These are phyloP conservation scores for Solidago caesia DNA, from an alignment of 129 eudicot species.

Conservation along the genomic window DNA sequence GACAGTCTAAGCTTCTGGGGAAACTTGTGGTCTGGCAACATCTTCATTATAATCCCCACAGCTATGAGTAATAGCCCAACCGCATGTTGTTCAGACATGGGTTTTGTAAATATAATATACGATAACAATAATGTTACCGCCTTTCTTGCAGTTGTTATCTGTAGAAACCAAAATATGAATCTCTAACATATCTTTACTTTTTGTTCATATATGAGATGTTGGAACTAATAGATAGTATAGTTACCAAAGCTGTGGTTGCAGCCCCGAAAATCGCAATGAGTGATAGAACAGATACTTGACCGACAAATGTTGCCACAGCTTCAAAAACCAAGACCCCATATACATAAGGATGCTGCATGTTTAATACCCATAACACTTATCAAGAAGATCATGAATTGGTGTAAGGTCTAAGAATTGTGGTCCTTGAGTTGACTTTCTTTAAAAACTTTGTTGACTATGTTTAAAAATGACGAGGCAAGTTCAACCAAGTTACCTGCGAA, in stretches of 20 bases:
- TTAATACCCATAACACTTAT: not conserved
- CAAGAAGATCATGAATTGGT: conserved; percentile 15
- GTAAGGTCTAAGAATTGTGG: not conserved
- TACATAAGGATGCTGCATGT: conserved; percentile 77
- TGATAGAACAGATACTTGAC: conserved; percentile 89
- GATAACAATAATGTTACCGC: conserved; percentile 73
- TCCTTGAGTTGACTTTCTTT: conserved; percentile 8
- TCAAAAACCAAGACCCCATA: conserved; percentile 81
- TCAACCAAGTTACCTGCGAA: not conserved
- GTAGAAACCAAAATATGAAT: conserved; percentile 21
- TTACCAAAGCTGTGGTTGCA: conserved; percentile 89
- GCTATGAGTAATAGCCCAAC: conserved; percentile 62
- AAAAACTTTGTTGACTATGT: conserved; percentile 8
- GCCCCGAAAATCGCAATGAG: conserved; percentile 88
- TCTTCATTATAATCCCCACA: conserved; percentile 69
- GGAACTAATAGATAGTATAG: not conserved
- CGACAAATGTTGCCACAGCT: conserved; percentile 84
- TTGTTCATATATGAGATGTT: not conserved
- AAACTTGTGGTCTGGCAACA: conserved; percentile 62
- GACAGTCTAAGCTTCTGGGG: conserved; percentile 29
- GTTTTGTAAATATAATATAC: conserved; percentile 72
- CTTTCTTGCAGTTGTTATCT: conserved; percentile 83
- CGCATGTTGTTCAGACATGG: conserved; percentile 70
- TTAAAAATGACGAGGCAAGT: not conserved
- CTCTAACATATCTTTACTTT: not conserved